Evolutionary conservation across 208 protist species (phyloP), one percentile per base, ranked within the genome.

Genomic region (Lotmaria passim): DNA sequence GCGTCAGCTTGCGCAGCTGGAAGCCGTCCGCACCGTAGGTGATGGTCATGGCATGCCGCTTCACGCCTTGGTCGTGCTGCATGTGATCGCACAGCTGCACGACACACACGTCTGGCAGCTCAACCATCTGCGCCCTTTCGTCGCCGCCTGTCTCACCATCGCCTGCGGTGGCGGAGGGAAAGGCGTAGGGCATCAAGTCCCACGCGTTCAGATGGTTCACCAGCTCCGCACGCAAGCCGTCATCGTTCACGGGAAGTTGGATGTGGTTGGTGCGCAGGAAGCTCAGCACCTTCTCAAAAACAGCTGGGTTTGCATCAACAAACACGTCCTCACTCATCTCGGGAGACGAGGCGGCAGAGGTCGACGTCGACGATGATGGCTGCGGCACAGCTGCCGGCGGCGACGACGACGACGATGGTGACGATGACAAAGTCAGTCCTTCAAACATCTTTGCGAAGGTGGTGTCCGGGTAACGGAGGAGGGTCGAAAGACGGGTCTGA

Each of bases 11-110:
- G 26, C 90, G 90, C 30, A 96, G 70, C 41, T 89, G 78, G 61
- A 93, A 96, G 23, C 90, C 90, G 69, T 96, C 86, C 19, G 86
- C 79, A 33, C 90, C 90, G 75, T 86, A 96, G 34, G 86, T 96
- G 64, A 96, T 93, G 51, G 90, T 93, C 69, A 96, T 81, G 43
- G 90, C 87, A 48, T 96, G 90, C 31, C 90, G 87, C 79, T 93
- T 93, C 30, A 96, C 86, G 11, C 90, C 90, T 51, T 93, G 87
- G 71, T 95, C 90, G 72, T 93, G 90, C 57, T 92, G 86, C 81
- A 95, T 75, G 73, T 93, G 87, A 47, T 96, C 88, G 60, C 83
- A 93, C 43, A 93, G 68, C 73, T 96, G 90, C 73, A 96, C 90
- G 12, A 93, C 87, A 56, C 90, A 96, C 56, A 93, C 82, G 48